Evolutionary conservation across 2,329 filamentous ascomycete genomes (phyloP).

Genomic region (Sporothrix brasiliensis): DNA sequence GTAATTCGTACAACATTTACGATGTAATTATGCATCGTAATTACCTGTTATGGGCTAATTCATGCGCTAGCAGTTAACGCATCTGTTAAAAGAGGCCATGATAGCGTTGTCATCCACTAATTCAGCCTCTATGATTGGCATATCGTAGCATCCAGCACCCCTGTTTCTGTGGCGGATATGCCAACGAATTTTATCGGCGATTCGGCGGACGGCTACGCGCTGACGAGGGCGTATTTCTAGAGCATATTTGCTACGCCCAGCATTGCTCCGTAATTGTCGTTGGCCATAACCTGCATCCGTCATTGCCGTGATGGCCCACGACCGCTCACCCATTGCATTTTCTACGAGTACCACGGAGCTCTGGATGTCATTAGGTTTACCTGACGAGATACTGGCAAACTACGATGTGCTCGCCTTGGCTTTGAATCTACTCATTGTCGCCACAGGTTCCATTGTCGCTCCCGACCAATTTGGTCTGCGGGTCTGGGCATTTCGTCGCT

Average conservation of each 20-base stretch:
- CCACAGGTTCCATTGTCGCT: not conserved
- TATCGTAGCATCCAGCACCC: not conserved
- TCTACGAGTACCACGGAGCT: not conserved
- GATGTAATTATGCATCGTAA: too few species aligned
- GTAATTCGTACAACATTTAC: too few species aligned
- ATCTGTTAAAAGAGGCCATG: not conserved
- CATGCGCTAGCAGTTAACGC: not conserved
- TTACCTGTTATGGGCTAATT: too few species aligned
- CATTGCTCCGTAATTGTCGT: too few species aligned
- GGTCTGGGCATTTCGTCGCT: slow-evolving; percentile 1
- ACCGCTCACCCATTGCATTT: not conserved
- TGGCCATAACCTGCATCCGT: too few species aligned
- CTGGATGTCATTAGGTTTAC: not conserved
- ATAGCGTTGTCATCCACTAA: not conserved
- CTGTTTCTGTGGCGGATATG: not conserved
- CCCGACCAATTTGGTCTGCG: not conserved
- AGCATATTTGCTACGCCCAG: not conserved
- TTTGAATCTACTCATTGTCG: not conserved
- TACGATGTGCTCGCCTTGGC: not conserved
- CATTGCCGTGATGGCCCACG: slow-evolving; percentile 28
- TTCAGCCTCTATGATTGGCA: not conserved
- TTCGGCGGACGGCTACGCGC: slow-evolving; percentile 21
- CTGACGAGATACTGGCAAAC: not conserved
- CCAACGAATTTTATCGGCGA: slow-evolving; percentile 24
- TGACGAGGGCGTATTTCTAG: slow-evolving; percentile 3